These are phyloP conservation scores for Heritiera fomes DNA, from an alignment of 345 rosid genomes.

Conservation along the genomic window DNA sequence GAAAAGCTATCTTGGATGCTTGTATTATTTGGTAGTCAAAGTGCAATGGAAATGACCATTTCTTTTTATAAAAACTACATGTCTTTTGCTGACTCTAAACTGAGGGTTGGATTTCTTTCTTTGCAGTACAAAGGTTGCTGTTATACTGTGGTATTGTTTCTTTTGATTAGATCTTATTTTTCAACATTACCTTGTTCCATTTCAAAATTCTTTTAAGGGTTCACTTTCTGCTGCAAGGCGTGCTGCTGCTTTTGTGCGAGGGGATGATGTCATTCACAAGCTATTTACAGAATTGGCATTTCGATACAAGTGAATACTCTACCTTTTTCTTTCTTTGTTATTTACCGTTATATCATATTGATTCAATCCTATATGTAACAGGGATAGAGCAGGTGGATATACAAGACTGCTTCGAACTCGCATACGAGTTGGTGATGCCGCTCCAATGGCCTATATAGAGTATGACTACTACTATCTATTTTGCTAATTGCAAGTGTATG, in stretches of 20 bases:
- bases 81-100: background rate
- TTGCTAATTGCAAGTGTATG: background rate
- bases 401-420: slow-evolving; percentile 85
- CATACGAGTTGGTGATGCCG: slow-evolving; percentile 92
- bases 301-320: slow-evolving; percentile 65
- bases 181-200: background rate
- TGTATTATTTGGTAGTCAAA: slow-evolving; percentile 9
- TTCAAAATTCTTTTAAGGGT: slow-evolving; percentile 48
- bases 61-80: background rate
- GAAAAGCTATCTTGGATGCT: background rate
- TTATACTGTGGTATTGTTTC: background rate
- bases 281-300: slow-evolving; percentile 83
- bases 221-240: slow-evolving; percentile 76
- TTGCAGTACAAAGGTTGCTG: background rate
- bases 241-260: slow-evolving; percentile 85
- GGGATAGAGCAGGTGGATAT: slow-evolving; percentile 92
- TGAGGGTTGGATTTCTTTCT: background rate
- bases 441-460: slow-evolving; percentile 93
- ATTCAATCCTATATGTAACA: slow-evolving; percentile 31
- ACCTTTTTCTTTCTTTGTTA: slow-evolving; percentile 8
- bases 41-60: background rate
- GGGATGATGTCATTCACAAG: slow-evolving; percentile 91
- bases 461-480: slow-evolving; percentile 34
- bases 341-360: slow-evolving; percentile 18
- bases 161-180: background rate